Conservation (phyloP, 2,329 filamentous ascomycete genomes). For the Chrysoporthe cubensis region DNA sequence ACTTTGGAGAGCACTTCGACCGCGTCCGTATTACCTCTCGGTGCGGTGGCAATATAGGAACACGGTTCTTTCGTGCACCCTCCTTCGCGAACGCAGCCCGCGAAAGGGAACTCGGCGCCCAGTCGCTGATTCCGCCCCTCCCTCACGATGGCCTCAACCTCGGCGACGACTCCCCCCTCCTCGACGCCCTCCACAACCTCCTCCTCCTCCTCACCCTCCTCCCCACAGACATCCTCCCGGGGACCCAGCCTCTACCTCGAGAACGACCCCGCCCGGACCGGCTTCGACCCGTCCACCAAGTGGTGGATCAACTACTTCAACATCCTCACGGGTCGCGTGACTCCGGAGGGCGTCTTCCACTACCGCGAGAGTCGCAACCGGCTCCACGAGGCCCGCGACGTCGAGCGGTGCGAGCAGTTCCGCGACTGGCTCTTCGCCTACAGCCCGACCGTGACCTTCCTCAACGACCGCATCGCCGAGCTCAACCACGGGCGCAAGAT, state of each 20-base stretch:
- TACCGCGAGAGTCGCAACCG: slow-evolving; percentile 80
- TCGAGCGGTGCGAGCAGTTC: slow-evolving; percentile 77
- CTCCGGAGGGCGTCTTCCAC: slow-evolving; percentile 68
- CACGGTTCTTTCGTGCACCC: not conserved
- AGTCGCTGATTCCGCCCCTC: not conserved
- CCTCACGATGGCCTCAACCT: slow-evolving; percentile 30
- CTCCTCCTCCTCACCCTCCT: slow-evolving; percentile 10
- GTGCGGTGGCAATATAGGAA: not conserved
- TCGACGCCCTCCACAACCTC: not conserved
- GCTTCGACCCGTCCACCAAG: slow-evolving; percentile 62
- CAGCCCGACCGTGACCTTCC: slow-evolving; percentile 85
- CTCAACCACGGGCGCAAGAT: slow-evolving; percentile 71
- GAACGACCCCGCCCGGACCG: slow-evolving; percentile 65
- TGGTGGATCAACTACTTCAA: slow-evolving; percentile 88
- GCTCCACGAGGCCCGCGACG: slow-evolving; percentile 77
- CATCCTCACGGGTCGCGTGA: slow-evolving; percentile 76
- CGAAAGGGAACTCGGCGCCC: not conserved
- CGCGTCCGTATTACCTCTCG: too few relatives aligned
- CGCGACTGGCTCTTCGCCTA: slow-evolving; percentile 83
- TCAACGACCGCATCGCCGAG: slow-evolving; percentile 78
- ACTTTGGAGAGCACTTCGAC: not conserved
- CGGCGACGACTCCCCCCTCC: slow-evolving; percentile 12
- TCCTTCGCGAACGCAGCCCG: not conserved
- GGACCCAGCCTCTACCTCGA: slow-evolving; percentile 43
- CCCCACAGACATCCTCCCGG: slow-evolving; percentile 10